Base-by-base conservation (phyloP, 805 yeast species). In the Spencermartinsiella europaea region DNA sequence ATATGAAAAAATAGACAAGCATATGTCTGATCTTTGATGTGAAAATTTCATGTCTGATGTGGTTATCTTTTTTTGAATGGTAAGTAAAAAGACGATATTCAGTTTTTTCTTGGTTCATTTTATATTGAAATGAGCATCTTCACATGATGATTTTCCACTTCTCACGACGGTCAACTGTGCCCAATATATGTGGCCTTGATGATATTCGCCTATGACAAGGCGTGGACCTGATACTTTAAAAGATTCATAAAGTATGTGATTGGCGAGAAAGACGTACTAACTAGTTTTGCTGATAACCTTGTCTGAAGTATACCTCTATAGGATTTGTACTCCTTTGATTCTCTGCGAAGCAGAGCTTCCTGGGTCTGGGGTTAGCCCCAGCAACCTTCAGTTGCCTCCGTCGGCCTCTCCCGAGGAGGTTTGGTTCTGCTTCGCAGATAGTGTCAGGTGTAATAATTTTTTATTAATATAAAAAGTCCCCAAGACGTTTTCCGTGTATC, bases 21-120 rank as follows among this genome's bases (percentile, higher is more conserved):
- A 90, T 90, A 90, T 90, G 95, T 89, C 97, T 82, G 95, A 89
- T 67, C 69, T 57, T 64, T 71, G 88, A 78, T 71, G 89, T 79
- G 65, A 78, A 70, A 65, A 74, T 67, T 79, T 77, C 71, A 64
- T 61, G 81, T 77, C 83, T 78, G 84, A 79, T 68, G 58, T 56
- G 42, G 38, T 34, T 38, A 17, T 34, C 39, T 28, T 38, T 7
- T 8, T 14, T 41, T 21, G 19, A 21, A 40, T 21, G 20, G 41
- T 17, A 27, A 44, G 56, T 54, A 51, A 45, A 61, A 50, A 44
- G 25, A 27, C 40, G 35, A 28, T 35, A 28, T 16, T 17, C 14
- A 15, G 20, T 34, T 19, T 17, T 27, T n/a, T n/a, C n/a, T n/a
- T n/a, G n/a, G n/a, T n/a, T n/a, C n/a, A n/a, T n/a, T n/a, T n/a